Base-by-base conservation (phyloP, 2,329 filamentous ascomycete genomes). In the Exophiala lecanii-corni region DNA sequence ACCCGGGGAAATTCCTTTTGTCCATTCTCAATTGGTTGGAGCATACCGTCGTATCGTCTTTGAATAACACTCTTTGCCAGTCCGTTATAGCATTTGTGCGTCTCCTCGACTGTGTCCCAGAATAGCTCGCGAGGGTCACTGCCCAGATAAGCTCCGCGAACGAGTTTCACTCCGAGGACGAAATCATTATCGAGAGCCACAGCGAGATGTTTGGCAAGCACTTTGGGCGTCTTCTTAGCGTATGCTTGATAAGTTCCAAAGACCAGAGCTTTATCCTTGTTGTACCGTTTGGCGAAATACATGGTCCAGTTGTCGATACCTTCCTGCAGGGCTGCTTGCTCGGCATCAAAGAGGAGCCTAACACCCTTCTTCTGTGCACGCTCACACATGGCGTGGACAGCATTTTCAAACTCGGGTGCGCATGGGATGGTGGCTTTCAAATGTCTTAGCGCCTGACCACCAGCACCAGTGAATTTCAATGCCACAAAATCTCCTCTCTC, bases 161-260 rank as follows among this genome's bases (percentile, higher is more conserved):
- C 85, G 1, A 89, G 71, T 65, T 89, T 89, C 19, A 87, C 74
- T 9, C 85, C 85, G 1, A 88, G 68, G 0, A 78, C 76, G 55
- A 86, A 88, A 1, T 72, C 72, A 12, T 79, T 78, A 36, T 72
- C 60, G 9, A 69, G 65, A 0, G 84, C 84, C 3, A 66, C 58
- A 3, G 70, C 67, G 2, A 89, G 74, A 59, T 89, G 82, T 1
- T 59, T 57, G 12, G 73, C 70, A 1, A 89, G 63, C 1, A 77
- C 72, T 2, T 61, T 57, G 0, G 82, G 76, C 0, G 75, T 74
- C 9, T 71, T 70, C 63, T 86, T 86, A 37, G 86, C 74, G 63
- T 89, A 89, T 1, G 82, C 81, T 63, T 89, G 85, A 63, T 89
- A 89, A 0, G 84, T 88, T 49, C 81, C 81, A 66, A 89, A 94